Evolutionary conservation across 495 filamentous ascomycete genomes (phyloP).

Genomic region (Neurospora sp.): DNA sequence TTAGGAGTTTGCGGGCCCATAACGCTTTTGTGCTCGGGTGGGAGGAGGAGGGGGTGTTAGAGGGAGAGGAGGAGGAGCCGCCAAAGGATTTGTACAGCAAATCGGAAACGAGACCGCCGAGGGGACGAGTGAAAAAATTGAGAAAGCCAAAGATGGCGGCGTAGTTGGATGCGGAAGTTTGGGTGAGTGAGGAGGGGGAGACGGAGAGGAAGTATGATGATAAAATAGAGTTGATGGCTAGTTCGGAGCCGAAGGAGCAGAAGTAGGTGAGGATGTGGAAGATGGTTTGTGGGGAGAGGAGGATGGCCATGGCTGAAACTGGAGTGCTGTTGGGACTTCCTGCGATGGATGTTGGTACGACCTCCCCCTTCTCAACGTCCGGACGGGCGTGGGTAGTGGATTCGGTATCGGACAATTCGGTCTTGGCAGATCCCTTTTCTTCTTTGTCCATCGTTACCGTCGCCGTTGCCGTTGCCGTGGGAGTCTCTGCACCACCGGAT

Average conservation of each 20-base stretch:
- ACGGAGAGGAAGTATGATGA: constrained; percentile 69
- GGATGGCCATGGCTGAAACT: constrained; percentile 54
- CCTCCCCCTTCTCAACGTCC: constrained; percentile 28
- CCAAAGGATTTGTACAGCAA: constrained; percentile 54
- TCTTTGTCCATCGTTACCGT: background rate
- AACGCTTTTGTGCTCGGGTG: too few species aligned
- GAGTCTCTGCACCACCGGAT: too few species aligned
- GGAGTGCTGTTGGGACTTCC: constrained; percentile 46
- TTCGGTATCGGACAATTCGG: constrained; percentile 18
- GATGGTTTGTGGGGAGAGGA: constrained; percentile 53
- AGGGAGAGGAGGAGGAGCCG: background rate
- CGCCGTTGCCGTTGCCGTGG: background rate
- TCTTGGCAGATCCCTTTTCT: constrained; percentile 15
- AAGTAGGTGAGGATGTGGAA: constrained; percentile 64
- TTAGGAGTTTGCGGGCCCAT: constrained; percentile 68
- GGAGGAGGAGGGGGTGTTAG: too few species aligned
- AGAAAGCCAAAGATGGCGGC: constrained; percentile 88
- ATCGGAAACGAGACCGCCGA: constrained; percentile 66
- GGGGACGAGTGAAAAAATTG: constrained; percentile 65
- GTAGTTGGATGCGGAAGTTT: constrained; percentile 65
- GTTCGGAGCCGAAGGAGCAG: constrained; percentile 78
- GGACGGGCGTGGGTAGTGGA: constrained; percentile 13
- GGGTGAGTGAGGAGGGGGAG: constrained; percentile 56
- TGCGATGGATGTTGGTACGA: constrained; percentile 5
- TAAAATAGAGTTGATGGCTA: constrained; percentile 77